phyloP scores from a whole-genome alignment of 2,329 filamentous ascomycete genomes.

The Colletotrichum gloeosporioides region DNA sequence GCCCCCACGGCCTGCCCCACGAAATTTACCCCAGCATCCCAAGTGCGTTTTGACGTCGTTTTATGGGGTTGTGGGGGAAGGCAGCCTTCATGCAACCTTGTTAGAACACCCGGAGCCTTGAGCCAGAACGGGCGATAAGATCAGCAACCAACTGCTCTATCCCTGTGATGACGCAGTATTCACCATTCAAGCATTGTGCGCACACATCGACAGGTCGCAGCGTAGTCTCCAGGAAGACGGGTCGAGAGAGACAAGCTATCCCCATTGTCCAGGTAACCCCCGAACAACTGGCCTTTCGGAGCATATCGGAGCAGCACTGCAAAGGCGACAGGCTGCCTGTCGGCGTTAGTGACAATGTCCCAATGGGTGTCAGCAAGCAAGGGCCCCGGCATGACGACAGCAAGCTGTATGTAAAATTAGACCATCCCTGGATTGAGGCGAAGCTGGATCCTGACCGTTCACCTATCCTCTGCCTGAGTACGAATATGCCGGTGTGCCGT shows the following conservation, averaged over 20 bases:
- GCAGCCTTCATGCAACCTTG: slow-evolving; percentile 19
- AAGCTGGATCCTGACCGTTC: slow-evolving; percentile 6
- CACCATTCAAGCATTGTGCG: not conserved
- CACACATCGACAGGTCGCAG: not conserved
- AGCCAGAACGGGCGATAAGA: not conserved
- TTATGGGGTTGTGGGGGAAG: slow-evolving; percentile 23
- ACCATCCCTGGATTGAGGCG: slow-evolving; percentile 12
- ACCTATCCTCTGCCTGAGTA: not conserved
- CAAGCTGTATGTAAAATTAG: not conserved
- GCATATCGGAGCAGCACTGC: not conserved
- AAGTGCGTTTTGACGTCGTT: slow-evolving; percentile 20
- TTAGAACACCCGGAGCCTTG: slow-evolving; percentile 9
- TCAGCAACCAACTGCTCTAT: not conserved
- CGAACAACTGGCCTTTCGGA: not conserved
- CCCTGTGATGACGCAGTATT: slow-evolving; percentile 2
- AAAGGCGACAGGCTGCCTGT: not conserved
- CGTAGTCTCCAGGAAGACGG: not conserved
- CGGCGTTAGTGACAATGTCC: not conserved
- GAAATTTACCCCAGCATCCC: slow-evolving; percentile 11
- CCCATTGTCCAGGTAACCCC: not conserved
- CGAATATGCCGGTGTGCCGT: not conserved
- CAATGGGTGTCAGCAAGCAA: slow-evolving; percentile 3
- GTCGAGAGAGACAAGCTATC: not conserved
- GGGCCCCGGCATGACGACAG: not conserved
- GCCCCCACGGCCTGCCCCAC: slow-evolving; percentile 19